These are phyloP conservation scores for Breviolum minutum DNA, from an alignment of 73 alveolate genomes.

Conservation along the genomic window DNA sequence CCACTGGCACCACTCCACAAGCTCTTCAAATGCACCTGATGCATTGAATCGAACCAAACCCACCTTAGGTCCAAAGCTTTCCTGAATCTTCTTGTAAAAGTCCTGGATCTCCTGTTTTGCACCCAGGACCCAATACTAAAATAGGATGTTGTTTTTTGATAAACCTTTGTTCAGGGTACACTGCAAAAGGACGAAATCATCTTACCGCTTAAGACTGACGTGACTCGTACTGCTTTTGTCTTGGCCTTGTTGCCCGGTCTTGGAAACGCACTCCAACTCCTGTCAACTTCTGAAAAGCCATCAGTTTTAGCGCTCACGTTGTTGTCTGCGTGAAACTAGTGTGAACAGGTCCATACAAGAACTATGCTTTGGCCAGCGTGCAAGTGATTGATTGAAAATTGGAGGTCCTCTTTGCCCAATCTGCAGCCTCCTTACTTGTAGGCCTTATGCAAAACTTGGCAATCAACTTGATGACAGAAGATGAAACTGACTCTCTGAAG, in stretches of 20 bases:
- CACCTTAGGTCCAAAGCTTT: conserved; percentile 64
- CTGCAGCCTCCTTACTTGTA: not conserved
- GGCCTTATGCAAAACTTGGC: not conserved
- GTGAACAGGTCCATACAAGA: not conserved
- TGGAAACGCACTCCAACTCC: conserved; percentile 47
- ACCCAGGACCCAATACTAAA: too few species aligned
- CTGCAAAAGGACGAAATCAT: too few species aligned
- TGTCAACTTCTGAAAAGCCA: not conserved
- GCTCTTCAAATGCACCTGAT: not conserved
- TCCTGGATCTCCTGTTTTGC: conserved; percentile 38
- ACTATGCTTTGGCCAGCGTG: too few species aligned
- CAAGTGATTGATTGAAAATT: not conserved
- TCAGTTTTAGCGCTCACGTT: too few species aligned
- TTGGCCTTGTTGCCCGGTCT: conserved; percentile 27
- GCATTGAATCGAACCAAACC: not conserved
- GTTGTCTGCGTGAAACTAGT: not conserved
- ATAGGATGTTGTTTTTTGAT: too few species aligned
- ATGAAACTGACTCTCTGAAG: not conserved
- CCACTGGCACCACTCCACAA: not conserved
- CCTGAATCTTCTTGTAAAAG: conserved; percentile 17
- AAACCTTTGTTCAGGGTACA: too few species aligned
- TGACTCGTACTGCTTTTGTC: not conserved
- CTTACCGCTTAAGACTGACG: too few species aligned
- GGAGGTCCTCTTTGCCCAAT: not conserved
- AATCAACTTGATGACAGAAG: not conserved